Evolutionary conservation across 176 grass and related monocot species (phyloP), one percentile per base, ranked within the genome.

Genomic region (Bothriochloa decipiens): DNA sequence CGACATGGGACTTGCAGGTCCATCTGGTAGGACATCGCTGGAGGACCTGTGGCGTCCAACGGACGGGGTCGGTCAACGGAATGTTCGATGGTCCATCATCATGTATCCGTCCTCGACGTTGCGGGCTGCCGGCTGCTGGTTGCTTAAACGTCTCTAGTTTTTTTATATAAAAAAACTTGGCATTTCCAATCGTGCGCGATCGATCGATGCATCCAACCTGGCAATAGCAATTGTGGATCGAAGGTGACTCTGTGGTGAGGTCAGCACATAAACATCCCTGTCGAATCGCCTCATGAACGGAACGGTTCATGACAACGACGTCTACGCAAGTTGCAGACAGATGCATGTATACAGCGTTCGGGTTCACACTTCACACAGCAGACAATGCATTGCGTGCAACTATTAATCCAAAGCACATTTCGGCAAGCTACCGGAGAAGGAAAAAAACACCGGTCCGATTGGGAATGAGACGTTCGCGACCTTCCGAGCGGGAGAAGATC

Each of bases 361-460:
- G 22, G 22, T 60, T 60, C 20, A 60, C 57, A 57, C 42, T 5
- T 27, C 43, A 16, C 28, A 16, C 28, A n/a, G 0, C 18, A 55
- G 7, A 0, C 33, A 53, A 5, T 5, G 25, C 65, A 26, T 40
- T 27, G 72, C 25, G 72, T 74, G 13, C 78, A 8, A 2, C 57
- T 82, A 32, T 22, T 50, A 58, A 75, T 37, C 25, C 3, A 13
- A 75, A 25, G 16, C 18, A 11, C 52, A 5, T 65, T 36, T 36
- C 25, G n/a, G 65, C 68, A 72, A 82, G 68, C 40, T 72, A 61
- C 66, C 14, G 33, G 49, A 36, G 35, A 36, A 36, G 35, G 35
- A 5, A 36, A 36, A 36, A 36, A 36, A 36, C 46, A 6, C 68
- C 46, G 58, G 18, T 40, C 79, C 7, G 43, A 49, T 29, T 18